phyloP scores from a whole-genome alignment of 2,329 filamentous ascomycete genomes.

The Ambrosiella xylebori region DNA sequence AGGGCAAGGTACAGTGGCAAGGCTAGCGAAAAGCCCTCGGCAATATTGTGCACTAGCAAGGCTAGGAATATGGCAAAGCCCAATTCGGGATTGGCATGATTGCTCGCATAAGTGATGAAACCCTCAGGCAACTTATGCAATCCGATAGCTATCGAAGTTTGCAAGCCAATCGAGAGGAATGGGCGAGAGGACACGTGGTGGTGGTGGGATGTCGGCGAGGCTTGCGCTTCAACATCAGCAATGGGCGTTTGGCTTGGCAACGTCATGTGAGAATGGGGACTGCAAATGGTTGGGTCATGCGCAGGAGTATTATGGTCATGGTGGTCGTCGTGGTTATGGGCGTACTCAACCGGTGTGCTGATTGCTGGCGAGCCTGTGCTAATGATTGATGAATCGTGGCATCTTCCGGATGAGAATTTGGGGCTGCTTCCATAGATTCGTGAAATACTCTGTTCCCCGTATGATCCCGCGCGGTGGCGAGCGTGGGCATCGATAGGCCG shows the following conservation, averaged over 20 bases:
- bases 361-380: background rate
- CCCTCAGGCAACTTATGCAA: constrained; percentile 87
- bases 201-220: constrained; percentile 41
- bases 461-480: background rate
- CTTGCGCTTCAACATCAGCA: constrained; percentile 25
- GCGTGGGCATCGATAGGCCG: background rate
- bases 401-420: background rate
- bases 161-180: constrained; percentile 85
- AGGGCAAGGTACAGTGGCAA: constrained; percentile 85
- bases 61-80: constrained; percentile 90
- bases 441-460: background rate
- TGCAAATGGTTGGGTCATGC: background rate
- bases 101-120: constrained; percentile 87
- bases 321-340: background rate
- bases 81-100: constrained; percentile 78
- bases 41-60: constrained; percentile 94
- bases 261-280: background rate
- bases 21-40: constrained; percentile 88
- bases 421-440: background rate
- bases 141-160: constrained; percentile 87
- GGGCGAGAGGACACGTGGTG: constrained; percentile 91
- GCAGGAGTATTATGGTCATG: background rate
- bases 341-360: background rate
- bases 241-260: constrained; percentile 7
- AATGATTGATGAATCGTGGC: background rate